Percentiles rank a stretch among this genome's conserved stretches.
These are phyloP conservation scores for Saccharomycopsis crataegensis DNA, from an alignment of 1,139 yeast species.

Conservation along the genomic window DNA sequence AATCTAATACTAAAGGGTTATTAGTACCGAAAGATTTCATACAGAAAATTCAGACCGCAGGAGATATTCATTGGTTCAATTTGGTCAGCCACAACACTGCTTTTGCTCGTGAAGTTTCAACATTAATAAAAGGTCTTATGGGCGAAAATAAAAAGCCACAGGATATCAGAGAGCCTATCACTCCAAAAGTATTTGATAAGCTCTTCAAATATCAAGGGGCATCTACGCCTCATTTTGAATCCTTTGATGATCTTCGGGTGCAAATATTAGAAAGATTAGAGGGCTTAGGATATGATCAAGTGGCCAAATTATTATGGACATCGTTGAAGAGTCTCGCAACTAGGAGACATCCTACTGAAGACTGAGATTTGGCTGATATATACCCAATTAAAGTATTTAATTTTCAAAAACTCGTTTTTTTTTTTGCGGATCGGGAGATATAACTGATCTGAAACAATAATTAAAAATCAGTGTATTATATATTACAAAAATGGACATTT, in stretches of 20 bases:
- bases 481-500: no score
- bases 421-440: no score
- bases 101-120: neutral
- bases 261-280: neutral
- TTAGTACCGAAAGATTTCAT: neutral
- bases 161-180: neutral
- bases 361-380: no score
- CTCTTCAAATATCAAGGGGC: neutral
- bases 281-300: neutral
- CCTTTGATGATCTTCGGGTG: neutral
- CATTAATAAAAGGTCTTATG: neutral
- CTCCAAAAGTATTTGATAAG: neutral
- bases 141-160: neutral
- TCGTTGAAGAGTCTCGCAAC: neutral
- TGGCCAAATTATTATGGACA: neutral
- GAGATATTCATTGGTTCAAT: neutral
- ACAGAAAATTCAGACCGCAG: neutral
- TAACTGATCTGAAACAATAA: no score
- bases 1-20: neutral
- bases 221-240: neutral
- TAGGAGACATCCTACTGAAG: neutral
- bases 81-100: neutral
- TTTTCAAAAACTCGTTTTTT: no score
- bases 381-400: no score
- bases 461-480: no score